Evolutionary conservation across 1,139 yeast genomes (phyloP).

Genomic region (Pichia sorboxylosa): DNA sequence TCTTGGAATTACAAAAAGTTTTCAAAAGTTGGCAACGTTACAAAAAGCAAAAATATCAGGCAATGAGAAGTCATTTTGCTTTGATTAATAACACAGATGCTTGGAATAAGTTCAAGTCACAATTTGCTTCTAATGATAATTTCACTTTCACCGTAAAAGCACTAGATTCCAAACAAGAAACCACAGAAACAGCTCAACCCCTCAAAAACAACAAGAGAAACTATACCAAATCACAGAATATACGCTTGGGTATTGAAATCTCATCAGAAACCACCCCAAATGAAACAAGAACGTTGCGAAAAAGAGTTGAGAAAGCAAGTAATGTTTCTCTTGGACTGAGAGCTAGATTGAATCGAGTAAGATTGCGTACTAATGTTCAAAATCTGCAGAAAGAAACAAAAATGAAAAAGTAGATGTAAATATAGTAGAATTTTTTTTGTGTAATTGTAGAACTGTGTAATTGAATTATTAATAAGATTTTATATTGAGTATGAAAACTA

Average conservation of each 20-base stretch:
- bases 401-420: too few relatives aligned
- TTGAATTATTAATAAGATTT: not conserved
- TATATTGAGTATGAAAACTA: slow-evolving; percentile 1
- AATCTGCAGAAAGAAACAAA: too few relatives aligned
- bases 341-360: slow-evolving; percentile 9
- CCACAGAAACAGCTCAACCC: too few relatives aligned
- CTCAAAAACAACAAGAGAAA: too few relatives aligned
- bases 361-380: slow-evolving; percentile 4
- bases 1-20: slow-evolving; percentile 5
- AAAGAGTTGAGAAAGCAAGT: not conserved
- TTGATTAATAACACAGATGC: not conserved
- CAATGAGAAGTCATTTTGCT: slow-evolving; percentile 3
- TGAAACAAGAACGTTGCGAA: not conserved
- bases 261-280: too few relatives aligned
- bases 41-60: slow-evolving; percentile 8
- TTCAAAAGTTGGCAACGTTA: slow-evolving; percentile 10
- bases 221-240: too few relatives aligned
- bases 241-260: too few relatives aligned
- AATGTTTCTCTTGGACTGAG: slow-evolving; percentile 1
- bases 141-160: too few relatives aligned
- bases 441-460: too few relatives aligned
- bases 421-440: too few relatives aligned
- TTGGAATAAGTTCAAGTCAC: slow-evolving; percentile 1
- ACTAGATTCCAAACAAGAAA: too few relatives aligned
- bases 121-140: not conserved